Conservation (phyloP, 371 early-diverging fungal genomes). For the Amoeboaphelidium protococcarum region DNA sequence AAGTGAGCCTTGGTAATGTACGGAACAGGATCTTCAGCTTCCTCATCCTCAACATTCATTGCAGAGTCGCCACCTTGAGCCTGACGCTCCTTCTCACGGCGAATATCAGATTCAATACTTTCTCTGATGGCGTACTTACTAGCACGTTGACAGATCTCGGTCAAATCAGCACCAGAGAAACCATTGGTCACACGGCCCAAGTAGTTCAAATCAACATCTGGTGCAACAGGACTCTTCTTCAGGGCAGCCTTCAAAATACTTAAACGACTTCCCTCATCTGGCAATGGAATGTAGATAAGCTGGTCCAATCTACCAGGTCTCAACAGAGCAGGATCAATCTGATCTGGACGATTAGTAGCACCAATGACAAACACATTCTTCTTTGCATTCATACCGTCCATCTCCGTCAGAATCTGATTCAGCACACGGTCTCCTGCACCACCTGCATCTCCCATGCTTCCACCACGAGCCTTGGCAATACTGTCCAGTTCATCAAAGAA, state of each 20-base stretch:
- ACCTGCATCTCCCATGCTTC: constrained; percentile 55
- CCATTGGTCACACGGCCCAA: constrained; percentile 82
- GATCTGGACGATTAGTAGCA: not conserved
- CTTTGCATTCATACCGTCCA: constrained; percentile 99
- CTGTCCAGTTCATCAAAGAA: constrained; percentile 99
- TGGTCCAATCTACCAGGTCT: constrained; percentile 18
- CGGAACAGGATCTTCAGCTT: constrained; percentile 55
- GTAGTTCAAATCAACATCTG: constrained; percentile 54
- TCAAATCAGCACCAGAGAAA: constrained; percentile 98
- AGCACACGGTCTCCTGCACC: constrained; percentile 97
- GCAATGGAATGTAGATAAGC: constrained; percentile 95
- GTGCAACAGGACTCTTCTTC: constrained; percentile 85
- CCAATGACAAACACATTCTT: constrained; percentile 18
- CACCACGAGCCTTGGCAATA: constrained; percentile 91
- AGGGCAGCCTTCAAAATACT: constrained; percentile 74
- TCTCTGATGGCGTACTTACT: constrained; percentile 98
- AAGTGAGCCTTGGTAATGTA: constrained; percentile 84
- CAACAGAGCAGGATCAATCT: not conserved
- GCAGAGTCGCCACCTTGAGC: constrained; percentile 23
- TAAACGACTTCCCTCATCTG: constrained; percentile 72
- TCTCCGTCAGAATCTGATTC: constrained; percentile 98
- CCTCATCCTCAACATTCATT: constrained; percentile 14
- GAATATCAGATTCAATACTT: constrained; percentile 79
- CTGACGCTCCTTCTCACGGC: constrained; percentile 34
- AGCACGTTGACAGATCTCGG: constrained; percentile 98